Percentiles rank a stretch among this genome's conserved stretches.
Evolutionary conservation across 2,329 filamentous ascomycete genomes (phyloP).

Genomic region (Cladophialophora carrionii): DNA sequence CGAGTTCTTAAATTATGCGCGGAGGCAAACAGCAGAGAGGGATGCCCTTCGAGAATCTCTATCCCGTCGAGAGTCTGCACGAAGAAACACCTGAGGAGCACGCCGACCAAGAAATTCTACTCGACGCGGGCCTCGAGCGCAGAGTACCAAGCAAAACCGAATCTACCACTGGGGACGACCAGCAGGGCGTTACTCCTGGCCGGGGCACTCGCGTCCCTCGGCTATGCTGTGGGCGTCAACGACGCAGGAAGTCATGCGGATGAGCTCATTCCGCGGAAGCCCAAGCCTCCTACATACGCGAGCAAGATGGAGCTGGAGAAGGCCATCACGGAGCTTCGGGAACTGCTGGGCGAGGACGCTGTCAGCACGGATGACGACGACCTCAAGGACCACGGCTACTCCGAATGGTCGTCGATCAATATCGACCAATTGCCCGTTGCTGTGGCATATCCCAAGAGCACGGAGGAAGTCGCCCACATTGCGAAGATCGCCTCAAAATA

Average conservation of each 20-base stretch:
- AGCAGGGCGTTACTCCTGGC: constrained; percentile 54
- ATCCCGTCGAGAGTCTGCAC: not conserved
- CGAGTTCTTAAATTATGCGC: not conserved
- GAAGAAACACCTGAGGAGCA: not conserved
- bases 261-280: constrained; percentile 36
- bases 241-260: constrained; percentile 44
- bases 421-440: constrained; percentile 65
- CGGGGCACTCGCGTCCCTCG: constrained; percentile 55
- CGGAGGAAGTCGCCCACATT: constrained; percentile 66
- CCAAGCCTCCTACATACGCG: constrained; percentile 45
- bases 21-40: not conserved
- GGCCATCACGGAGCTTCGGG: constrained; percentile 59
- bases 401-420: constrained; percentile 72
- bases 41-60: not conserved
- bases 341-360: constrained; percentile 59
- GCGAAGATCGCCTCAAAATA: constrained; percentile 76
- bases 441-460: constrained; percentile 66
- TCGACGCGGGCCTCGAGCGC: constrained; percentile 15
- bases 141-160: constrained; percentile 15
- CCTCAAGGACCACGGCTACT: constrained; percentile 66
- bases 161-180: constrained; percentile 47
- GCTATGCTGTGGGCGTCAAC: constrained; percentile 56
- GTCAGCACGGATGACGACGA: constrained; percentile 68
- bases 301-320: constrained; percentile 47
- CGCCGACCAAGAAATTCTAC: constrained; percentile 5